Base-by-base conservation (phyloP, 2,329 filamentous ascomycete species). In the Talaromyces sp. region DNA sequence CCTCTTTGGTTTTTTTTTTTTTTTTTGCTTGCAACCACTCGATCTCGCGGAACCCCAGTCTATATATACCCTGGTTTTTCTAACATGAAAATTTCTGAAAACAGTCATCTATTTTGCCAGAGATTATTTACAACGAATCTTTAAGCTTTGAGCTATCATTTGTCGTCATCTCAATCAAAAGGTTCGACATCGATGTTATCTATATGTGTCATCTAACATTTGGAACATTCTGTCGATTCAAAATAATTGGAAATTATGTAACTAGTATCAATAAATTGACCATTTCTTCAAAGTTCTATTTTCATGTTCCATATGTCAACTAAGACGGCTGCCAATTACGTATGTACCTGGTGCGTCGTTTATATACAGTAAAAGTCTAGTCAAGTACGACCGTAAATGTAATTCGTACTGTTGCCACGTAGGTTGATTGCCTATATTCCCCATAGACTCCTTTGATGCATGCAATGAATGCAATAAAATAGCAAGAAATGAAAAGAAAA, bases 91-190 rank as follows among this genome's bases (percentile, higher is more conserved):
- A 22, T 52, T 62, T 22, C 52, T 42, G 51, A 62, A 47, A 61
- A 64, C 65, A 73, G 72, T 73, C 66, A 67, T 72, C 69, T 75
- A 73, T 63, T 25, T 73, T 52, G 57, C 73, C 32, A 64, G 72
- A 15, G 72, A 73, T 60, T 64, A 72, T 58, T 64, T 74, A 58
- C 71, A 75, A 58, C 73, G 73, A 55, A 28, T 69, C 70, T 32
- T 69, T 71, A 55, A 76, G 72, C 63, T 68, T 72, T 49, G 74
- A 69, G 70, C 22, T 25, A 19, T 25, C 19, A 47, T 47, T 47
- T 47, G 2, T 51, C 44, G 44, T 36, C 33, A 57, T 57, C 6
- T 39, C 36, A 39, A n/a, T 6, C 13, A 36, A 15, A 36, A 36
- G 33, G 11, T 36, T 36, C 11, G 33, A 39, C 7, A 3, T 27